Conservation (phyloP, 164 flowering plant species). For the Chloranthus sessilifolius region DNA sequence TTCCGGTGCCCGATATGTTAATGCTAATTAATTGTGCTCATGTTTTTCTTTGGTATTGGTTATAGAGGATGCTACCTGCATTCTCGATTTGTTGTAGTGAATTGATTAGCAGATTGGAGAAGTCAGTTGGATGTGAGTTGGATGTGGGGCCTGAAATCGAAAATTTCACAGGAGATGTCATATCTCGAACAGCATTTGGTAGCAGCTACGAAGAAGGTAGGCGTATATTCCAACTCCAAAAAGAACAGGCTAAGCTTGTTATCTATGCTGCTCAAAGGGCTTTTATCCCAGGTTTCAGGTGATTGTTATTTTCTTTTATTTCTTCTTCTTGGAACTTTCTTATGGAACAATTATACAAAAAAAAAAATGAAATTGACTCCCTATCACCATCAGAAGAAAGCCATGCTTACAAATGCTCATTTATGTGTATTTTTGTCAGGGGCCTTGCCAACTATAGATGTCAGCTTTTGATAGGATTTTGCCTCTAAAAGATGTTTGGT, state of each 20-base stretch:
- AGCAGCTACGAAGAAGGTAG: constrained; percentile 45
- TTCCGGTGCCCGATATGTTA: too few relatives aligned
- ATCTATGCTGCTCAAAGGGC: constrained; percentile 20
- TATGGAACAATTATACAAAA: too few relatives aligned
- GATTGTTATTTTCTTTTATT: too few relatives aligned
- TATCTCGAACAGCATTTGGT: constrained; percentile 50
- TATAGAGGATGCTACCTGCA: constrained; percentile 38
- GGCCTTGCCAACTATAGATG: too few relatives aligned
- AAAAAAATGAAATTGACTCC: too few relatives aligned
- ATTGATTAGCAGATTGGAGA: constrained; percentile 35
- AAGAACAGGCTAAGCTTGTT: constrained; percentile 26
- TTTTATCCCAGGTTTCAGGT: constrained; percentile 53
- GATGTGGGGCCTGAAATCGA: constrained; percentile 45
- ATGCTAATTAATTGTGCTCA: too few relatives aligned
- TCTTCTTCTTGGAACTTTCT: constrained; percentile 6
- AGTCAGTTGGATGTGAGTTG: constrained; percentile 26
- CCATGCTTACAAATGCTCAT: too few relatives aligned
- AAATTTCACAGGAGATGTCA: constrained; percentile 36
- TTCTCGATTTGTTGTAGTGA: constrained; percentile 25
- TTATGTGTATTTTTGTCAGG: constrained; percentile 5
- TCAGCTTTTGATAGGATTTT: constrained; percentile 13
- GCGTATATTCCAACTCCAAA: constrained; percentile 40
- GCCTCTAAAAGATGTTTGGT: too few relatives aligned
- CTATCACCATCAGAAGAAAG: too few relatives aligned
- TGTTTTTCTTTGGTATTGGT: too few relatives aligned